Conservation (phyloP, 805 yeast genomes). For the Starmerella lactis-condensi region DNA sequence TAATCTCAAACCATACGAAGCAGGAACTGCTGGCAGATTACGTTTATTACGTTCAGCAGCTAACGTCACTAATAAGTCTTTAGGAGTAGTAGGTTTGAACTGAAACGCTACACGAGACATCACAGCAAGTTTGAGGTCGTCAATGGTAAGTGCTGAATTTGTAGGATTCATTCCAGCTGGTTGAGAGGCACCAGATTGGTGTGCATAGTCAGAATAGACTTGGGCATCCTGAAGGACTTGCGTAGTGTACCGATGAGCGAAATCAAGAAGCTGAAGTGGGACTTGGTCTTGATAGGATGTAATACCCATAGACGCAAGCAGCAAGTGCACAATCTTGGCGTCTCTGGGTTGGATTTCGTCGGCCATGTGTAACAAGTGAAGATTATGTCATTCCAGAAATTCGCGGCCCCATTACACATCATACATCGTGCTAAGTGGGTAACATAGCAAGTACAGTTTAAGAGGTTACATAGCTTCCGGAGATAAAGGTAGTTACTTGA, state of each 20-base stretch:
- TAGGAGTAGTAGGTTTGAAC: slow-evolving; percentile 89
- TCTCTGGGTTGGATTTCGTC: slow-evolving; percentile 48
- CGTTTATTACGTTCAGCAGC: slow-evolving; percentile 85
- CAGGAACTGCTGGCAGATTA: slow-evolving; percentile 78
- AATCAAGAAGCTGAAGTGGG: slow-evolving; percentile 89
- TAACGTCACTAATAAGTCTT: slow-evolving; percentile 71
- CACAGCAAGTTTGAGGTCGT: slow-evolving; percentile 79
- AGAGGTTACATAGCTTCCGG: too few species aligned
- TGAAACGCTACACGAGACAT: slow-evolving; percentile 91
- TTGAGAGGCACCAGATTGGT: slow-evolving; percentile 17
- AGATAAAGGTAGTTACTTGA: too few species aligned
- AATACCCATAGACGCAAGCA: slow-evolving; percentile 84
- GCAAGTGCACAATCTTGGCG: slow-evolving; percentile 72
- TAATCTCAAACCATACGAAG: slow-evolving; percentile 75
- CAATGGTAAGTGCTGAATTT: slow-evolving; percentile 48
- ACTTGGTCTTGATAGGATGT: slow-evolving; percentile 89
- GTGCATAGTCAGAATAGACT: slow-evolving; percentile 62
- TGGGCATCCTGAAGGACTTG: slow-evolving; percentile 79
- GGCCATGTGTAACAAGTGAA: slow-evolving; percentile 6
- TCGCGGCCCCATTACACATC: too few species aligned
- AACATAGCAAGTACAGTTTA: too few species aligned
- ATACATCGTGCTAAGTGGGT: too few species aligned
- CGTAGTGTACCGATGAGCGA: slow-evolving; percentile 74
- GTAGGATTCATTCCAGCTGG: slow-evolving; percentile 23
- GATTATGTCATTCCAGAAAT: too few species aligned